Evolutionary conservation across 2,329 filamentous ascomycete species (phyloP).

Genomic region (Xylariales sp.): DNA sequence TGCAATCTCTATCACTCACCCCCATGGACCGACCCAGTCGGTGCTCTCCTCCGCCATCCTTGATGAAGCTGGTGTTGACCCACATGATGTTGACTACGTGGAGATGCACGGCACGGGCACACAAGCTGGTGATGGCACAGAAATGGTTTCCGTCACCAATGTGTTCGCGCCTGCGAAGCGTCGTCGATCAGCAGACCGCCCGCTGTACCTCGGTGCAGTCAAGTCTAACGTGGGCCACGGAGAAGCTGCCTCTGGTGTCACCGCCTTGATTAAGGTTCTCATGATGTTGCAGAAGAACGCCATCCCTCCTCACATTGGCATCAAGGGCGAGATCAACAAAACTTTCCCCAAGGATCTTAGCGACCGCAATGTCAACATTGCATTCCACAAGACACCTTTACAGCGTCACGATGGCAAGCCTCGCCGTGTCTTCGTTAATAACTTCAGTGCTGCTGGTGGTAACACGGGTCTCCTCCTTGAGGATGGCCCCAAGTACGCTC

Average conservation of each 20-base stretch:
- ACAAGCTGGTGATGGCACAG: slow-evolving; percentile 76
- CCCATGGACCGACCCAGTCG: slow-evolving; percentile 73
- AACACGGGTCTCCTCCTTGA: slow-evolving; percentile 66
- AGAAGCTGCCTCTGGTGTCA: slow-evolving; percentile 57
- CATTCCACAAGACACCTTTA: slow-evolving; percentile 48
- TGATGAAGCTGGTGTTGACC: slow-evolving; percentile 68
- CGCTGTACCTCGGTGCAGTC: slow-evolving; percentile 57
- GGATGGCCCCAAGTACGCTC: slow-evolving; percentile 44
- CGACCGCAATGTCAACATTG: slow-evolving; percentile 55
- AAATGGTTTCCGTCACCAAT: slow-evolving; percentile 72
- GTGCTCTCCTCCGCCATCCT: slow-evolving; percentile 67
- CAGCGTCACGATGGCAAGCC: slow-evolving; percentile 41
- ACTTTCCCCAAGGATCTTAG: slow-evolving; percentile 53
- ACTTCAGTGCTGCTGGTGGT: slow-evolving; percentile 67
- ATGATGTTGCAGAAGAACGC: slow-evolving; percentile 59
- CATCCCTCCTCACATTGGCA: slow-evolving; percentile 64
- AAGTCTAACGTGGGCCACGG: slow-evolving; percentile 63
- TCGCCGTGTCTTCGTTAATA: slow-evolving; percentile 56
- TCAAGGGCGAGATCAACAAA: slow-evolving; percentile 60
- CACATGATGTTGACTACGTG: slow-evolving; percentile 74
- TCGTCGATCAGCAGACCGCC: slow-evolving; percentile 41
- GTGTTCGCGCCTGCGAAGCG: slow-evolving; percentile 44
- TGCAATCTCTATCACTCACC: slow-evolving; percentile 78
- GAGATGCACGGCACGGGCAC: slow-evolving; percentile 91
- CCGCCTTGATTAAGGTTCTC: slow-evolving; percentile 60